Percentiles rank a stretch among this genome's conserved stretches.
These are phyloP conservation scores for Chenopodium formosanum DNA, from an alignment of 148 eudicot species.

Conservation along the genomic window DNA sequence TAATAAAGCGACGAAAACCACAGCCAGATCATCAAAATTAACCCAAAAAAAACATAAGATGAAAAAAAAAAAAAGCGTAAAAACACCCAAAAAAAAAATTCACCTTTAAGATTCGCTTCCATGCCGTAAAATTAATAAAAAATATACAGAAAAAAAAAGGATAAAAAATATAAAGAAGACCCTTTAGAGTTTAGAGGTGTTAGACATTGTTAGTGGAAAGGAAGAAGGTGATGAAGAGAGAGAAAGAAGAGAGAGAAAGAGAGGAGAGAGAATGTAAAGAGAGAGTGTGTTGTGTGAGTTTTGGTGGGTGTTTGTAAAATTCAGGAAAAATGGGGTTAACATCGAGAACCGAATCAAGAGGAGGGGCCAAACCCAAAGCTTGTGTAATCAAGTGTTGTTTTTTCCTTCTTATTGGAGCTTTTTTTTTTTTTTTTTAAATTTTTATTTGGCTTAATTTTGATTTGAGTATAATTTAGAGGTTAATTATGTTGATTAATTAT, in stretches of 20 bases:
- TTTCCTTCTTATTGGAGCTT: not conserved
- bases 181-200: constrained; percentile 9
- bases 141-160: not conserved
- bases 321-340: constrained; percentile 16
- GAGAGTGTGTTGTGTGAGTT: not conserved
- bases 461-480: no score
- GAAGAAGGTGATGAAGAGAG: not conserved
- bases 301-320: constrained; percentile 10
- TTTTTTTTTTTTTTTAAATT: no score
- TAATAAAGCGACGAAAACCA: not conserved
- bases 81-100: not conserved
- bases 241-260: not conserved
- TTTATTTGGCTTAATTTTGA: no score
- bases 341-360: constrained; percentile 28
- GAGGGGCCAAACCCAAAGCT: not conserved
- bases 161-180: constrained; percentile 1
- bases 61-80: not conserved
- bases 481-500: no score
- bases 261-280: constrained; percentile 1
- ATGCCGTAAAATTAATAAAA: not conserved
- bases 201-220: constrained; percentile 20
- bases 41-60: not conserved
- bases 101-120: constrained; percentile 29
- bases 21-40: constrained; percentile 4
- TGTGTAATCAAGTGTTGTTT: constrained; percentile 10